phyloP scores from a whole-genome alignment of 176 grass and related monocot genomes.

The Aegilops bicornis region DNA sequence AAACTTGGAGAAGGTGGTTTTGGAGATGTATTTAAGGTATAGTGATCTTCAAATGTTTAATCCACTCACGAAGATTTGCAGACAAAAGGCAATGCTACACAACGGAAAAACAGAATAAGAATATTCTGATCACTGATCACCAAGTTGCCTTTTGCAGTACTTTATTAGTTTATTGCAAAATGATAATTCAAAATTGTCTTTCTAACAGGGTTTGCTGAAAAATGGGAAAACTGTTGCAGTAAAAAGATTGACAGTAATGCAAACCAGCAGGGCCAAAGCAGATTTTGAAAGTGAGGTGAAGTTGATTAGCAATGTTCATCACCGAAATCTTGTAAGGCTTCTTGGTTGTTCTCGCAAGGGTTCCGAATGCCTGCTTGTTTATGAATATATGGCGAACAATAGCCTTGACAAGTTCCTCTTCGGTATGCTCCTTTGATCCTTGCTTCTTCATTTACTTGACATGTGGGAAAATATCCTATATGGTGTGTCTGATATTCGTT shows the following conservation, averaged over 20 bases:
- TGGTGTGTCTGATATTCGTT: background rate
- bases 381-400: slow-evolving; percentile 91
- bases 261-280: slow-evolving; percentile 49
- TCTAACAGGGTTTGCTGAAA: slow-evolving; percentile 63
- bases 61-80: background rate
- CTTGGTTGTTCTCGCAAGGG: slow-evolving; percentile 79
- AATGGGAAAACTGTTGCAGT: slow-evolving; percentile 84
- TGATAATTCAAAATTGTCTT: slow-evolving; percentile 4
- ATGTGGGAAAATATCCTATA: background rate
- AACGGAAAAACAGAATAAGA: background rate
- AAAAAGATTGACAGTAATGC: slow-evolving; percentile 55
- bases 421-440: slow-evolving; percentile 45
- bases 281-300: slow-evolving; percentile 84
- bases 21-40: slow-evolving; percentile 78
- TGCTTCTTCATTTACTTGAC: slow-evolving; percentile 32
- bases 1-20: slow-evolving; percentile 87
- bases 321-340: slow-evolving; percentile 76
- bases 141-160: background rate
- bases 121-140: background rate
- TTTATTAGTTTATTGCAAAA: background rate
- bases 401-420: slow-evolving; percentile 90
- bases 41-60: slow-evolving; percentile 10
- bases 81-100: background rate
- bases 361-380: slow-evolving; percentile 65
- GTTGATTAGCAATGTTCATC: slow-evolving; percentile 90